Percentiles rank a stretch among this genome's conserved stretches.
Conservation (phyloP, 495 filamentous ascomycete species). For the Talaromyces wortmannii region DNA sequence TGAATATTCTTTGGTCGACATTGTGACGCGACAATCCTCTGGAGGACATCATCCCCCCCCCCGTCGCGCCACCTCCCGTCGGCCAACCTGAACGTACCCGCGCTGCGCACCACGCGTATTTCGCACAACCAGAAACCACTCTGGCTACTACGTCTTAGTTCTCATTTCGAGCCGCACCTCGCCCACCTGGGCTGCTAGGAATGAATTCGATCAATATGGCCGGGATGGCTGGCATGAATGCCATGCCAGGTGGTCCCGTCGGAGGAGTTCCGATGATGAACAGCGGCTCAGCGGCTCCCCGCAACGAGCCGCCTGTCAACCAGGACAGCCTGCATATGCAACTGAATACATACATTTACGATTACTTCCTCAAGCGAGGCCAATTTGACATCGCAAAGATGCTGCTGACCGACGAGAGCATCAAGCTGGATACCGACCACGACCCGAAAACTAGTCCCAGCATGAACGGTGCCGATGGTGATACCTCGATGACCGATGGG, state of each 20-base stretch:
- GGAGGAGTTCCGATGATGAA: slow-evolving; percentile 68
- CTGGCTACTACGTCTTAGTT: slow-evolving; percentile 1
- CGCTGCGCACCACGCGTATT: slow-evolving; percentile 2
- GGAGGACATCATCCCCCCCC: neutral
- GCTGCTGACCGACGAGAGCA: slow-evolving; percentile 46
- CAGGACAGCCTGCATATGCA: slow-evolving; percentile 65
- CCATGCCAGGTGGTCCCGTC: slow-evolving; percentile 54
- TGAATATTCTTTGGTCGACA: too few relatives aligned
- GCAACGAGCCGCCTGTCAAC: slow-evolving; percentile 34
- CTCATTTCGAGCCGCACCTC: neutral
- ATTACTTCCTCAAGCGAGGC: slow-evolving; percentile 81
- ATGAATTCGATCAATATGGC: slow-evolving; percentile 60
- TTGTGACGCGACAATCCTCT: neutral
- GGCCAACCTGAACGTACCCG: neutral
- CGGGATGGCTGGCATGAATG: slow-evolving; percentile 60
- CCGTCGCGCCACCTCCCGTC: neutral
- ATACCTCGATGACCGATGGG: slow-evolving; percentile 73
- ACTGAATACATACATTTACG: slow-evolving; percentile 96
- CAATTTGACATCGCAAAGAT: slow-evolving; percentile 75
- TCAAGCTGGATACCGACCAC: slow-evolving; percentile 51
- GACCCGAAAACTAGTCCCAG: slow-evolving; percentile 52
- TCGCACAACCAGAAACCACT: neutral
- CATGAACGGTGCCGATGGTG: slow-evolving; percentile 70
- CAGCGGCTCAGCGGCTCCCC: slow-evolving; percentile 51
- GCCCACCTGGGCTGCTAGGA: slow-evolving; percentile 3